Conservation (phyloP, 805 yeast species). For the Schwanniomyces polymorphus region DNA sequence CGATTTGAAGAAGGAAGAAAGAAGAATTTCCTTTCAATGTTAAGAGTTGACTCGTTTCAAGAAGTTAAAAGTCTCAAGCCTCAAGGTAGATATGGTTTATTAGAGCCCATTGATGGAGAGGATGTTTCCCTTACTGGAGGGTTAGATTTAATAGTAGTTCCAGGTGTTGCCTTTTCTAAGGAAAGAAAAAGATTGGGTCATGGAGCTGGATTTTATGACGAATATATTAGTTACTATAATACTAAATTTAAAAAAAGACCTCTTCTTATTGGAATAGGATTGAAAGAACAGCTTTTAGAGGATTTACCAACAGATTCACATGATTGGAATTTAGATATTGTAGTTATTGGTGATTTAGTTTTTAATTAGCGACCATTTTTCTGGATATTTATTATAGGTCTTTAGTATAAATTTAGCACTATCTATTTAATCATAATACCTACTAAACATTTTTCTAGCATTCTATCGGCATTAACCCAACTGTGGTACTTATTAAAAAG, state of each 20-base stretch:
- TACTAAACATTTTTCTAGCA: constrained; percentile 74
- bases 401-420: background rate
- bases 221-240: constrained; percentile 31
- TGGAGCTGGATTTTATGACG: constrained; percentile 93
- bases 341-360: constrained; percentile 37
- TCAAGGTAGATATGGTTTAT: constrained; percentile 62
- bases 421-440: constrained; percentile 47
- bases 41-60: constrained; percentile 41
- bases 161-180: constrained; percentile 78
- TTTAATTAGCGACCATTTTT: background rate
- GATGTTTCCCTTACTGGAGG: constrained; percentile 23
- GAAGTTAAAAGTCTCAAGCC: constrained; percentile 55
- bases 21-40: constrained; percentile 52
- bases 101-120: constrained; percentile 58
- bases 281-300: constrained; percentile 60
- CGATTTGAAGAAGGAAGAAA: constrained; percentile 30
- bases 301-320: constrained; percentile 59
- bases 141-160: constrained; percentile 74
- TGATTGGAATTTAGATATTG: constrained; percentile 59
- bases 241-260: constrained; percentile 31
- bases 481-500: constrained; percentile 69
- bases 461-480: constrained; percentile 81
- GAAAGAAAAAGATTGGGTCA: constrained; percentile 70
- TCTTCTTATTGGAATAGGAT: constrained; percentile 59
- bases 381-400: constrained; percentile 2